Percentiles rank a stretch among this genome's conserved stretches.
Evolutionary conservation across 2,329 filamentous ascomycete species (phyloP).

Genomic region (Aschersonia sp.): DNA sequence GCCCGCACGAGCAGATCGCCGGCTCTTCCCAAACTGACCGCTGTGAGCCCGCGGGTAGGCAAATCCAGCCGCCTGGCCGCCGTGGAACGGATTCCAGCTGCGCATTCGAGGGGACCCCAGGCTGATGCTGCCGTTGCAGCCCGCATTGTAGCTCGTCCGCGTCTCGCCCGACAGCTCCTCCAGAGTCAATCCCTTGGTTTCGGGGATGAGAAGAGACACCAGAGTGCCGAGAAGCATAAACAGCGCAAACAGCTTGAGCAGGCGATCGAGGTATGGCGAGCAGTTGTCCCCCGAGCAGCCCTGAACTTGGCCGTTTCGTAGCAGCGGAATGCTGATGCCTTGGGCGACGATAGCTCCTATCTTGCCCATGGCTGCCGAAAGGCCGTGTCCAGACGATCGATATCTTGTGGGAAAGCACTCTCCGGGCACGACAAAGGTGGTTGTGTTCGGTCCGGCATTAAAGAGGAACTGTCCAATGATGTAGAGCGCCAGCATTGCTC

Average conservation of each 20-base stretch:
- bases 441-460: conserved; percentile 52
- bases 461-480: conserved; percentile 52
- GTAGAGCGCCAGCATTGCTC: conserved; percentile 44
- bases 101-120: conserved; percentile 16
- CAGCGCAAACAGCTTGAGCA: conserved; percentile 65
- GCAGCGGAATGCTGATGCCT: conserved; percentile 47
- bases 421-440: conserved; percentile 49
- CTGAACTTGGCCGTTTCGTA: conserved; percentile 38
- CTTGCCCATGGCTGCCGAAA: conserved; percentile 53
- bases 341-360: conserved; percentile 55
- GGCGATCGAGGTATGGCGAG: conserved; percentile 50
- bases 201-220: conserved; percentile 58
- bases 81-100: conserved; percentile 31
- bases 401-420: conserved; percentile 53
- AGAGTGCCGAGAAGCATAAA: conserved; percentile 66
- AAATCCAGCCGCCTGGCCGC: conserved; percentile 38
- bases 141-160: conserved; percentile 41
- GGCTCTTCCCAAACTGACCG: conserved; percentile 11
- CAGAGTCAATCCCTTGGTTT: conserved; percentile 61
- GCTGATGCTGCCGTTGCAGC: conserved; percentile 33
- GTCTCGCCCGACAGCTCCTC: conserved; percentile 57
- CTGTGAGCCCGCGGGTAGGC: conserved; percentile 23
- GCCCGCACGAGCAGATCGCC: conserved; percentile 18
- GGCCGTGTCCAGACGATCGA: conserved; percentile 45
- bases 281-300: conserved; percentile 33